Base-by-base conservation (phyloP, 495 filamentous ascomycete species). In the Podospora anserina region DNA sequence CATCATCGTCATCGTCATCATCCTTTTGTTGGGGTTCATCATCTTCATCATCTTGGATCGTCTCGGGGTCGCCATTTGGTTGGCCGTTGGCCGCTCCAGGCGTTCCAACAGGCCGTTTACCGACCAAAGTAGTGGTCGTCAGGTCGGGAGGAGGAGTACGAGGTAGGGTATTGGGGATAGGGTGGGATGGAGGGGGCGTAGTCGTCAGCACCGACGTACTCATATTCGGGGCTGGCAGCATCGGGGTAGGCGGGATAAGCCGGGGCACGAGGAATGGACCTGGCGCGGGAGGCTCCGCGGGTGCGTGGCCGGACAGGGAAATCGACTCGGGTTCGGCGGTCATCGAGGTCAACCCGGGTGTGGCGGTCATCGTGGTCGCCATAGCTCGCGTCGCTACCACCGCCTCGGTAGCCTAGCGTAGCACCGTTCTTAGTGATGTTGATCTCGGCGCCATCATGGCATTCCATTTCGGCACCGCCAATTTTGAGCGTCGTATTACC, bases 381-480 rank as follows among this genome's bases (percentile, higher is more conserved):
- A 67, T 79, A 82, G 70, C 76, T 79, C 19, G 76, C 75, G 59
- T 78, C 76, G 32, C 82, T 81, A 65, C 80, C 81, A 62, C 71
- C 78, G 59, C 73, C 69, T n/a, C 77, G 76, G 55, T 71, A 68
- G 69, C 54, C 32, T 49, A 49, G 39, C 68, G 76, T 9, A 58
- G 63, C 61, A 64, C 63, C 69, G 32, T 69, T 68, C 26, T 78
- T 77, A 65, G 73, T 77, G 74, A 86, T 82, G 70, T 82, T 84
- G 72, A 86, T 83, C 68, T 85, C 82, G 44, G 82, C 81, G 18
- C 82, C 84, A 19, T 85, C 84, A 39, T 70, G 74, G 72, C 82
- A 85, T 68, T 85, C 78, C 69, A 86, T 84, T 67, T 85, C 81
- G 27, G 84, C 79, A 30, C 80, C 79, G 55, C 78, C 81, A n/a